Evolutionary conservation across 2,329 filamentous ascomycete genomes (phyloP), one percentile per base, ranked within the genome.

Genomic region (Aspergillus awamori): DNA sequence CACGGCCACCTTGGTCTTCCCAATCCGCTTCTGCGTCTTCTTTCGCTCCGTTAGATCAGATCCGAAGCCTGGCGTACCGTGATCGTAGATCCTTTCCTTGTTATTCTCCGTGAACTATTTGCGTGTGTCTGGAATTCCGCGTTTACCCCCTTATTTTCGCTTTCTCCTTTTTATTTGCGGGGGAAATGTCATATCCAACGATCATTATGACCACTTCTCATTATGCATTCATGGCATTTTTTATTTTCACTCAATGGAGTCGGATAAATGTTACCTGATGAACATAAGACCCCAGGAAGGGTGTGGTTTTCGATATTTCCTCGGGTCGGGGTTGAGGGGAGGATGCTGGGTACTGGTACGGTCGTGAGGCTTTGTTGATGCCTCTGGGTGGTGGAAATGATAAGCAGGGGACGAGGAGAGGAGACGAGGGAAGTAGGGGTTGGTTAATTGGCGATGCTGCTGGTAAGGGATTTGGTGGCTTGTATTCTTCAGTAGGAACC

Each of bases 201-300:
- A 75, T 75, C 71, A 69, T 75, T 73, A 76, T 74, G 74, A 75
- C 71, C 69, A 71, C 65, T 61, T 65, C 62, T 65, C 66, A 65
- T 71, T 60, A 72, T 74, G 71, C 72, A 71, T 75, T 69, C 69
- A 72, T 72, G 79, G 78, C 65, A 72, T 79, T 63, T 76, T 69
- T 63, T 69, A 63, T 63, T 65, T 36, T 65, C 53, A 59, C 60
- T 66, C 56, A 61, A 66, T 62, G 65, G 66, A 69, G 62, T 69
- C 66, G 59, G 66, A 67, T 56, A 43, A 65, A 64, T 64, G 49
- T 63, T 61, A 65, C 57, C 52, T 66, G 65, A 63, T 67, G 63
- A 62, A 64, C 61, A 66, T 64, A 63, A 41, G 58, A 57, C 62
- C 59, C 59, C 53, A 62, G 63, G 56, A 59, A 51, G 54, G 26